Conservation (phyloP, 192 early-diverging fungal genomes). For the Chytriomyces sp. region DNA sequence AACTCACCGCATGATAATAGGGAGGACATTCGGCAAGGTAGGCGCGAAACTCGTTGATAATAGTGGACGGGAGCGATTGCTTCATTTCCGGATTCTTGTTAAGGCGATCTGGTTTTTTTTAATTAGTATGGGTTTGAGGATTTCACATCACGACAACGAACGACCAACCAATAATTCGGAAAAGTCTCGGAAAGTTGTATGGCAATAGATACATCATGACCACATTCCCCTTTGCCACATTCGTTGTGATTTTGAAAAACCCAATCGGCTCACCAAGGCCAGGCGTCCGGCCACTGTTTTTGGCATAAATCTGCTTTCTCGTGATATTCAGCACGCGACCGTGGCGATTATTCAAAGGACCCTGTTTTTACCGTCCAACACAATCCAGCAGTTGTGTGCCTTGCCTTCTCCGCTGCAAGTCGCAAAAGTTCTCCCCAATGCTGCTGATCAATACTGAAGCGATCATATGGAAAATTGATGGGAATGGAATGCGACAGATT, state of each 20-base stretch:
- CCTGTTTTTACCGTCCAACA: conserved; percentile 60
- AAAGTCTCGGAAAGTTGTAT: conserved; percentile 79
- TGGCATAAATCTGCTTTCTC: conserved; percentile 48
- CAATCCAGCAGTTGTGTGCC: conserved; percentile 5
- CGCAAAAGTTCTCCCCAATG: conserved; percentile 65
- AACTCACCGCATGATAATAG: conserved; percentile 41
- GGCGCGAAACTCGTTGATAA: conserved; percentile 52
- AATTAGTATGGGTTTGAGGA: conserved; percentile 28
- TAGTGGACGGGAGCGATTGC: conserved; percentile 52
- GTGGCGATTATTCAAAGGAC: too few species aligned
- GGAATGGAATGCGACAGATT: conserved; percentile 65
- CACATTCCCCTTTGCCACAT: conserved; percentile 45
- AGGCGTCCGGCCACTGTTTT: conserved; percentile 60
- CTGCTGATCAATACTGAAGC: conserved; percentile 69
- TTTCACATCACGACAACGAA: conserved; percentile 35
- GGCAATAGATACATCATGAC: conserved; percentile 78
- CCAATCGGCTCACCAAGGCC: conserved; percentile 74
- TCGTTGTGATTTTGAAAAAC: conserved; percentile 67
- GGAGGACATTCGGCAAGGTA: conserved; percentile 33
- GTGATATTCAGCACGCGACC: too few species aligned
- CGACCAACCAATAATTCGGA: conserved; percentile 48
- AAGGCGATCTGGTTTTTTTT: conserved; percentile 35
- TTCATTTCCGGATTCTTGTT: conserved; percentile 32
- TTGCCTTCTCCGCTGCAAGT: conserved; percentile 33
- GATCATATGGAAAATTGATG: conserved; percentile 74